A percentile compares a stretch with the other conserved stretches of the same genome.
Conservation (phyloP, 1,284 basidiomycete species). For the Mrakiaceae sp. region DNA sequence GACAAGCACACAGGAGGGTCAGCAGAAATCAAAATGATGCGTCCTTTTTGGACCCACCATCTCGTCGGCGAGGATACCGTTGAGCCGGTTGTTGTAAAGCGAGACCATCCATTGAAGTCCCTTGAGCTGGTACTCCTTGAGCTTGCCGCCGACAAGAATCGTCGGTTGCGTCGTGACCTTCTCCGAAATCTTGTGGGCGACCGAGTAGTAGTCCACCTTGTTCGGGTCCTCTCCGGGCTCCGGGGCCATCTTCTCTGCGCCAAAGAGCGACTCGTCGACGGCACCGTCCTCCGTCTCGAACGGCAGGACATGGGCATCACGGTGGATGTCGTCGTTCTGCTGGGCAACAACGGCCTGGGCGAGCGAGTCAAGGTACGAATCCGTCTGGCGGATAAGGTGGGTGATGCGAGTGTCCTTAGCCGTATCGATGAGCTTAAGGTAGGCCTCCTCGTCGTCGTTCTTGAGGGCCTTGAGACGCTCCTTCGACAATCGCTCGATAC, state of each 20-base stretch:
- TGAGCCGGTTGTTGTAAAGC: constrained; percentile 81
- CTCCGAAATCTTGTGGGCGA: constrained; percentile 89
- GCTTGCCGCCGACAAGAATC: constrained; percentile 68
- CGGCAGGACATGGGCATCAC: constrained; percentile 34
- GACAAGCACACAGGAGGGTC: background rate
- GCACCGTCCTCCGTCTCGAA: constrained; percentile 54
- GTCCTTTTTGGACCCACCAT: constrained; percentile 49
- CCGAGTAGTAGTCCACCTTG: constrained; percentile 93
- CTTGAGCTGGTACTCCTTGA: constrained; percentile 92
- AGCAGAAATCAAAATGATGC: background rate
- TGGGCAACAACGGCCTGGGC: constrained; percentile 90
- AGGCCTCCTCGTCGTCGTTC: constrained; percentile 97
- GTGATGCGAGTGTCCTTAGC: constrained; percentile 99
- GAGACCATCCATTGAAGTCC: constrained; percentile 97
- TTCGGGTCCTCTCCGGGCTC: constrained; percentile 46
- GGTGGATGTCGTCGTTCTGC: constrained; percentile 59
- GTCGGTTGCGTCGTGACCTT: constrained; percentile 70
- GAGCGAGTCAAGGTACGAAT: constrained; percentile 86
- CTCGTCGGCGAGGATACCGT: constrained; percentile 87
- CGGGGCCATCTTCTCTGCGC: constrained; percentile 57
- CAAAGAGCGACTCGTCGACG: constrained; percentile 79
- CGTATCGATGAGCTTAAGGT: constrained; percentile 97
- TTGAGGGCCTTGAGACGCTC: constrained; percentile 97
- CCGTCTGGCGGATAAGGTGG: constrained; percentile 88
- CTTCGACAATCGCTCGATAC: constrained; percentile 90